Conservation (phyloP, 2,329 filamentous ascomycete species). For the Aspergillus neotritici region DNA sequence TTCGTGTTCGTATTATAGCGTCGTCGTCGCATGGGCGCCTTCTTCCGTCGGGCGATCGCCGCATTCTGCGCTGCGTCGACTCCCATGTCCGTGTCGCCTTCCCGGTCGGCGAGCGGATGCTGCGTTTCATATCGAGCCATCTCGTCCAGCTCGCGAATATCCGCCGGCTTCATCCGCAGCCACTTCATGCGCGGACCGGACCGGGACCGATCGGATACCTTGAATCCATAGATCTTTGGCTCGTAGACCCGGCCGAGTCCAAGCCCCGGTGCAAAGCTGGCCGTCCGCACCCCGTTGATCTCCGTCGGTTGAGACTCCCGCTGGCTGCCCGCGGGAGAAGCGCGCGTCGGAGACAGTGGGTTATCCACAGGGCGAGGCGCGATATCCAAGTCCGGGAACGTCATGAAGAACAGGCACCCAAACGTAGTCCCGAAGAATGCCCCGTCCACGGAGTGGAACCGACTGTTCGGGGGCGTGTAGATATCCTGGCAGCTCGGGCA, state of each 20-base stretch:
- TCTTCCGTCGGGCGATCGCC: slow-evolving; percentile 38
- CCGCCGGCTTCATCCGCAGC: slow-evolving; percentile 75
- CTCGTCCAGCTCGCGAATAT: slow-evolving; percentile 82
- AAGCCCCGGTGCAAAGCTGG: slow-evolving; percentile 83
- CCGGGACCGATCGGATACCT: slow-evolving; percentile 81
- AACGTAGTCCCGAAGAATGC: slow-evolving; percentile 98
- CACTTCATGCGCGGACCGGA: slow-evolving; percentile 96
- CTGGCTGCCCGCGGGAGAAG: slow-evolving; percentile 19
- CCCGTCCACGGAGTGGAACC: slow-evolving; percentile 94
- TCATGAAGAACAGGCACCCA: slow-evolving; percentile 94
- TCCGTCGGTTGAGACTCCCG: slow-evolving; percentile 39
- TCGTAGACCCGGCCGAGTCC: slow-evolving; percentile 83
- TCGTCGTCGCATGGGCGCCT: slow-evolving; percentile 39
- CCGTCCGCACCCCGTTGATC: slow-evolving; percentile 80
- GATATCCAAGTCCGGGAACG: slow-evolving; percentile 92
- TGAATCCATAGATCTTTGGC: slow-evolving; percentile 93
- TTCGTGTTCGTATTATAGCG: slow-evolving; percentile 30
- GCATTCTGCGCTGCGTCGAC: slow-evolving; percentile 29
- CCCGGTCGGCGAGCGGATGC: slow-evolving; percentile 28
- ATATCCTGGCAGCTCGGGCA: slow-evolving; percentile 95
- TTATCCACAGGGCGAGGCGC: slow-evolving; percentile 57
- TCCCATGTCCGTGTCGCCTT: slow-evolving; percentile 38
- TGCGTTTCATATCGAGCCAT: slow-evolving; percentile 34
- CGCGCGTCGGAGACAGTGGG: slow-evolving; percentile 23
- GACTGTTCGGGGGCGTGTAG: slow-evolving; percentile 93